Percentiles rank a stretch among this genome's conserved stretches.
Evolutionary conservation across 495 filamentous ascomycete species (phyloP).

Genomic region (Aspergillus nanangensis): DNA sequence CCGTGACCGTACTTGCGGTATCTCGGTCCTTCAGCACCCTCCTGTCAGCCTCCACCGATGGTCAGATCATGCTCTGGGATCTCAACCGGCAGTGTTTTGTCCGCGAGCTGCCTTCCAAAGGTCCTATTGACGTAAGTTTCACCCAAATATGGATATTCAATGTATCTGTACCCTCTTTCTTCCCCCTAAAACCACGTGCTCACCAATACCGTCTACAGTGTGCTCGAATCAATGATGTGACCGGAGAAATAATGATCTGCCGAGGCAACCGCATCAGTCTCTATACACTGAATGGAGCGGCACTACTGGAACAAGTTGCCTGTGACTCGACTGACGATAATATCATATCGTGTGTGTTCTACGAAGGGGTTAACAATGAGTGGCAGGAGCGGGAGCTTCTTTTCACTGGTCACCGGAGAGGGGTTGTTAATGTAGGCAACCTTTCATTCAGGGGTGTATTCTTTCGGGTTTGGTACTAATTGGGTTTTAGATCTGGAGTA

Average conservation of each 20-base stretch:
- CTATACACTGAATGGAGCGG: constrained; percentile 85
- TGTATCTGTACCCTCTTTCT: neutral
- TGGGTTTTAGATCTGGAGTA: constrained; percentile 47
- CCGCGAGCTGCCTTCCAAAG: constrained; percentile 58
- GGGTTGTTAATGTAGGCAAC: constrained; percentile 68
- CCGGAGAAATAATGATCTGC: constrained; percentile 82
- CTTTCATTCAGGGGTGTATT: neutral
- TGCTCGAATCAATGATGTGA: constrained; percentile 82
- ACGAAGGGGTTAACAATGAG: constrained; percentile 87
- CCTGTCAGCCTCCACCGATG: constrained; percentile 74
- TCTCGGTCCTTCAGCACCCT: constrained; percentile 84
- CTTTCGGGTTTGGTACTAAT: constrained; percentile 2
- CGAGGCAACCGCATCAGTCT: constrained; percentile 65
- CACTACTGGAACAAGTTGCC: constrained; percentile 75
- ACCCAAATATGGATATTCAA: neutral
- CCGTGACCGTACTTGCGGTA: constrained; percentile 75
- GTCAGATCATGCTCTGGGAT: constrained; percentile 86
- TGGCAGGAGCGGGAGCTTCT: constrained; percentile 85
- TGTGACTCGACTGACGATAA: constrained; percentile 68
- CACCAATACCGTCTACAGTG: constrained; percentile 56
- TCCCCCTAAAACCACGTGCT: neutral
- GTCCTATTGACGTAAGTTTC: constrained; percentile 45
- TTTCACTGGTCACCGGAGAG: constrained; percentile 81
- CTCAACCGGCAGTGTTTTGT: constrained; percentile 85
- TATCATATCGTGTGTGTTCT: constrained; percentile 81